Evolutionary conservation across 2,329 filamentous ascomycete genomes (phyloP), one percentile per base, ranked within the genome.

Genomic region (Colletotrichum costaricense): DNA sequence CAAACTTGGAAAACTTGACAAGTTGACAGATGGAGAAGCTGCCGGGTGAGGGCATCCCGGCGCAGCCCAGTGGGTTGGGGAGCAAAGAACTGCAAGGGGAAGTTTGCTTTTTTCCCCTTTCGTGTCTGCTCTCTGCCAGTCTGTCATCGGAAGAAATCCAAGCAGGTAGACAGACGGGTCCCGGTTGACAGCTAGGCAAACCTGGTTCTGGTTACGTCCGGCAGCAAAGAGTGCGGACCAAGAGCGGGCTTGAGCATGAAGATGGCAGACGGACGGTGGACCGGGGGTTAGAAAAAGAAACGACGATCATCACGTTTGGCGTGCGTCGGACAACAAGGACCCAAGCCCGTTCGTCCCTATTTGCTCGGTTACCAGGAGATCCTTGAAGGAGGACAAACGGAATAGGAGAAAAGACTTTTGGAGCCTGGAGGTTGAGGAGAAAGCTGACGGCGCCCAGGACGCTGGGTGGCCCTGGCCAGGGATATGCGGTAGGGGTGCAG

Each of bases 381-480:
- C n/a, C 16, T 9, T 12, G 42, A 35, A 33, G 42, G 52, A 22
- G 28, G 26, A 52, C n/a, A 30, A 52, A 22, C 60, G 54, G 26
- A 59, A 3, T 28, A 49, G 42, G 19, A 30, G 22, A 30, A n/a
- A n/a, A 49, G 46, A 42, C 52, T 35, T 42, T 49, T 26, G 64
- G 35, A 52, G 54, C 63, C 49, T 42, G 62, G 12, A 46, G 24
- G 49, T 16, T 35, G 16, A 38, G 46, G 33, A 57, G 52, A 38
- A 24, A 24, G 14, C n/a, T 56, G 28, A 22, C 35, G 33, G 60
- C 33, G 55, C 30, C 70, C 70, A 65, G 46, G 22, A 59, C 33
- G 35, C 24, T 70, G 70, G 70, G 46, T 57, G 62, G 60, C 66
- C 66, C 60, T 46, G 38, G 67, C 46, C 64, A 73, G 60, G 70